Base-by-base conservation (phyloP, 208 protist species). In the Acanthamoeba culbertsoni region DNA sequence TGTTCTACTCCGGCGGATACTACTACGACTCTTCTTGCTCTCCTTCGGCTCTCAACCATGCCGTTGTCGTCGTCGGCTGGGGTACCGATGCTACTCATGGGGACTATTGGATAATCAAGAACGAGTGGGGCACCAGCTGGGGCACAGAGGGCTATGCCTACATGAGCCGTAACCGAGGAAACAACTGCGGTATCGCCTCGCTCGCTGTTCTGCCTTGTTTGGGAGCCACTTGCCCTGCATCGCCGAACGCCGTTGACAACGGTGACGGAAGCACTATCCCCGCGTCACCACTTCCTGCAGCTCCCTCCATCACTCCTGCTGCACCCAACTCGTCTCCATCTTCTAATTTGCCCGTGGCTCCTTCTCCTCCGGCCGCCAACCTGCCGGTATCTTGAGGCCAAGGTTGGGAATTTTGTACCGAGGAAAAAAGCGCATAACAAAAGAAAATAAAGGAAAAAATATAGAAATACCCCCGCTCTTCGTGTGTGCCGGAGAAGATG, bases 1-100 rank as follows among this genome's bases (percentile, higher is more conserved):
- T 86, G 59, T 95, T 89, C 86, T 98, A 98, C 95, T 53, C 65
- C 0, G 94, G 94, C n/a, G 97, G 98, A 77, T 96, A 98, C 86
- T 98, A 98, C 88, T 93, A 97, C 82, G 95, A 93, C 0, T 46
- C 94, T 31, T 31, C 46, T 0, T 98, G 98, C 93, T 92, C 96
- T n/a, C 96, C 95, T 48, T 88, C 95, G 26, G 23, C 94, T 33
- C 90, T 98, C 12, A 95, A 96, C 42, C 97, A 98, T 75, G 96
- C 91, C 51, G 79, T 98, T 33, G 94, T 93, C 45, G 45, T 97
- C 0, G 46, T 98, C n/a, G 97, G 97, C 28, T 98, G 59, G 42
- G 97, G 97, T 35, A 77, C 82, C 14, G 37, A 96, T 23, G 93
- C 93, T 45, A 88, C 63, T 28, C 35, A 43, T 2, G n/a, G n/a